phyloP scores from a whole-genome alignment of 83 land plant genomes.

The Picea abies region DNA sequence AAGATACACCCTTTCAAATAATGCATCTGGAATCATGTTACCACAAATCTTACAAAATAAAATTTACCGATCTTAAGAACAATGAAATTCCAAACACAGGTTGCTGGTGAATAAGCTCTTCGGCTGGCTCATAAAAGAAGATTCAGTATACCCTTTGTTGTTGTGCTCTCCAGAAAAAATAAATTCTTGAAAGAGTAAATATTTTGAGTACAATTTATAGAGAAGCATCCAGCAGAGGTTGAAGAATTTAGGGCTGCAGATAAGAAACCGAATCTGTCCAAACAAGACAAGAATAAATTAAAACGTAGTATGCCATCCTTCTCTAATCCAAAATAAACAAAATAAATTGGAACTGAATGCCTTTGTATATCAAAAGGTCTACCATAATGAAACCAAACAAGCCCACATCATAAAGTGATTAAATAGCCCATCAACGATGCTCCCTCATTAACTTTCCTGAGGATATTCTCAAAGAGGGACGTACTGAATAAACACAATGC shows the following conservation, averaged over 20 bases:
- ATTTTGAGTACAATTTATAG: not conserved
- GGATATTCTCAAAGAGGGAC: conserved; percentile 4
- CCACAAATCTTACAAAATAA: conserved; percentile 1
- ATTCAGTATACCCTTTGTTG: not conserved
- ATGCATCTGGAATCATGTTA: not conserved
- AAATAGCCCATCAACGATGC: not conserved
- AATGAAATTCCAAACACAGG: not conserved
- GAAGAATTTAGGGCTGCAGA: not conserved
- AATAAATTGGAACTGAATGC: not conserved
- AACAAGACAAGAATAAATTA: not conserved
- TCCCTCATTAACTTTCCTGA: not conserved
- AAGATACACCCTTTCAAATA: conserved; percentile 1
- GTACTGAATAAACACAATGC: not conserved
- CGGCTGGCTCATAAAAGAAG: not conserved
- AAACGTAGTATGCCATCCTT: not conserved
- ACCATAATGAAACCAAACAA: not conserved
- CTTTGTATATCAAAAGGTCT: not conserved
- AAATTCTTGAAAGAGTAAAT: conserved; percentile 4
- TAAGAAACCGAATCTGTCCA: not conserved
- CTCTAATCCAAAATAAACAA: not conserved
- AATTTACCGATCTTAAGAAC: not conserved
- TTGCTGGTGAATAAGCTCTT: conserved; percentile 2
- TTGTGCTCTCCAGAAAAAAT: conserved; percentile 10
- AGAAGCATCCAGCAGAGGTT: not conserved
- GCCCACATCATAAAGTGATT: not conserved